Conservation (phyloP, 140 eudicot species). For the Cichorium intybus region DNA sequence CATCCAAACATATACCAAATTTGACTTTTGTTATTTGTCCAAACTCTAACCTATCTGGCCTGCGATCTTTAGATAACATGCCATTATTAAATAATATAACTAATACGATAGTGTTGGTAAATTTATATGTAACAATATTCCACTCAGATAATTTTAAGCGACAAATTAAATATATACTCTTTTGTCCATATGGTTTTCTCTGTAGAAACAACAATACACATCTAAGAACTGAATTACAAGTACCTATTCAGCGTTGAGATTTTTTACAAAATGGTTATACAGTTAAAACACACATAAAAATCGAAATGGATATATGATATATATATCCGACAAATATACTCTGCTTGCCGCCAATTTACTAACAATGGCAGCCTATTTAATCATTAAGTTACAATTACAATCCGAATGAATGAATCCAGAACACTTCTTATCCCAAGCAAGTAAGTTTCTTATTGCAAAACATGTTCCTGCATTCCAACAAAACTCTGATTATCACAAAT, state of each 20-base stretch:
- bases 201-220: slow-evolving; percentile 15
- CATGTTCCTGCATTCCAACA: slow-evolving; percentile 42
- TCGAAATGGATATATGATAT: slow-evolving; percentile 20
- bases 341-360: slow-evolving; percentile 44
- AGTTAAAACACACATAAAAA: slow-evolving; percentile 22
- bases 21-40: no score
- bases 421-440: slow-evolving; percentile 35
- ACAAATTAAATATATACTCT: background rate
- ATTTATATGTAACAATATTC: no score
- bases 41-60: no score
- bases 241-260: slow-evolving; percentile 18
- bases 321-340: slow-evolving; percentile 28
- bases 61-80: no score
- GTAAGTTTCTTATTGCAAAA: slow-evolving; percentile 39
- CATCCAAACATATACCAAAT: no score
- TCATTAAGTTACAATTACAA: slow-evolving; percentile 36
- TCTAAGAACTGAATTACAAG: slow-evolving; percentile 28
- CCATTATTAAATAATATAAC: no score
- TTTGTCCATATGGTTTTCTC: background rate
- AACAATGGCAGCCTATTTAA: slow-evolving; percentile 23
- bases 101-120: no score
- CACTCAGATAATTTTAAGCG: background rate
- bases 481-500: slow-evolving; percentile 13
- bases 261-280: slow-evolving; percentile 31
- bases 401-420: slow-evolving; percentile 1